A percentile compares a stretch with the other conserved stretches of the same genome.
phyloP scores from a whole-genome alignment of 2,329 filamentous ascomycete genomes.

The Phaeosphaeriaceae sp. region DNA sequence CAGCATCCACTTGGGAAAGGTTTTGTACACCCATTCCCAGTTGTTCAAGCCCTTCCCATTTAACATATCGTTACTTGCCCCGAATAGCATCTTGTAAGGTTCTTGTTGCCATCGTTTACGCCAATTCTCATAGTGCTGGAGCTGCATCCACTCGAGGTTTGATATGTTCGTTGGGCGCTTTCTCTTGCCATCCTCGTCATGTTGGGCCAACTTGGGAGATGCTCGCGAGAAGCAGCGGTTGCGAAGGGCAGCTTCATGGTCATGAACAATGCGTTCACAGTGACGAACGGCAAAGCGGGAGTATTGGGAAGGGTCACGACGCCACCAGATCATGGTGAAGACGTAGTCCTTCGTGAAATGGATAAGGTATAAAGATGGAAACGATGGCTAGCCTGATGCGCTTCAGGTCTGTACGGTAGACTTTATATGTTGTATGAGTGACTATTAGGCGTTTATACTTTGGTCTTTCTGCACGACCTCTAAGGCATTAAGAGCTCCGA shows the following conservation, averaged over 20 bases:
- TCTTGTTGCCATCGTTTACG: conserved; percentile 45
- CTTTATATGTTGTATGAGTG: not conserved
- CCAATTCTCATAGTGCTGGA: conserved; percentile 38
- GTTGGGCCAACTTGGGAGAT: conserved; percentile 20
- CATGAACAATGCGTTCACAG: conserved; percentile 28
- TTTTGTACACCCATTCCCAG: conserved; percentile 39
- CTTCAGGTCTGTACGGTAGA: no score
- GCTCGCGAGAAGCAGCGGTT: conserved; percentile 39
- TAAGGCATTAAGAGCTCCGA: conserved; percentile 12
- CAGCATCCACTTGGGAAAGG: conserved; percentile 41
- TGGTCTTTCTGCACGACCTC: conserved; percentile 1
- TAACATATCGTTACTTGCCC: conserved; percentile 46
- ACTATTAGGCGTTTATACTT: conserved; percentile 1
- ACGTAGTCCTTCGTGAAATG: not conserved
- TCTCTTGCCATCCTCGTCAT: conserved; percentile 27
- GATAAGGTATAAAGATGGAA: not conserved
- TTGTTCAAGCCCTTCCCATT: conserved; percentile 38
- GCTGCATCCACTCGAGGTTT: conserved; percentile 38
- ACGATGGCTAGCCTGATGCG: not conserved
- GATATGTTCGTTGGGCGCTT: conserved; percentile 32
- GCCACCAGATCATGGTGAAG: conserved; percentile 37
- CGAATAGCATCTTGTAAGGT: conserved; percentile 53
- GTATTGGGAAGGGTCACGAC: conserved; percentile 33
- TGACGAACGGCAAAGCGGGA: conserved; percentile 28
- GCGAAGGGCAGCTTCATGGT: conserved; percentile 31